A percentile compares a stretch with the other conserved stretches of the same genome.
Evolutionary conservation across 106 monocot genomes (phyloP).

Genomic region (Dendrobium chrysotoxum): DNA sequence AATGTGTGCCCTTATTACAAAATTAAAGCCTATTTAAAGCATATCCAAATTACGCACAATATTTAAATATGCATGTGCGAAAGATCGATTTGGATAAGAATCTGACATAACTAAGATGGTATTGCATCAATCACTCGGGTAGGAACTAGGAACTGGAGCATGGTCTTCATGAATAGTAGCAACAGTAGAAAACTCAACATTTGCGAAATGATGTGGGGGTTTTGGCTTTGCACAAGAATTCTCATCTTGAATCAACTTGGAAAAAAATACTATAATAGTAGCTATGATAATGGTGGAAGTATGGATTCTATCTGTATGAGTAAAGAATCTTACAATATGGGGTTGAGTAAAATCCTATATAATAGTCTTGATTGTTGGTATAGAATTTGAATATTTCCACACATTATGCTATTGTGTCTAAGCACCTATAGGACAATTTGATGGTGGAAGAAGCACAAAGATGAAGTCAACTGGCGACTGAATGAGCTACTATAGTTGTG

Average conservation of each 20-base stretch:
- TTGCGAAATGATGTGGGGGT: neutral
- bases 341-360: too few relatives aligned
- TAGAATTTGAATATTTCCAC: neutral
- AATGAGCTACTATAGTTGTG: neutral
- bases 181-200: neutral
- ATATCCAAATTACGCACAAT: neutral
- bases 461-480: neutral
- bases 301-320: neutral
- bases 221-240: neutral
- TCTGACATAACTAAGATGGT: neutral
- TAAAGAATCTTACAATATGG: neutral
- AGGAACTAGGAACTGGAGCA: neutral
- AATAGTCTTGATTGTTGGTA: neutral
- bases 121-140: neutral
- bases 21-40: neutral
- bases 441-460: neutral
- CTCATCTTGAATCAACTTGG: neutral
- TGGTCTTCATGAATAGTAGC: neutral
- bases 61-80: neutral
- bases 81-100: neutral
- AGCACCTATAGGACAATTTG: neutral
- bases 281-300: neutral
- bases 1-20: too few relatives aligned
- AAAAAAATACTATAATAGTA: neutral
- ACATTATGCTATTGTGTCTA: neutral